phyloP scores from a whole-genome alignment of 2,329 filamentous ascomycete species.

The Aotearoamyces nothofagi region DNA sequence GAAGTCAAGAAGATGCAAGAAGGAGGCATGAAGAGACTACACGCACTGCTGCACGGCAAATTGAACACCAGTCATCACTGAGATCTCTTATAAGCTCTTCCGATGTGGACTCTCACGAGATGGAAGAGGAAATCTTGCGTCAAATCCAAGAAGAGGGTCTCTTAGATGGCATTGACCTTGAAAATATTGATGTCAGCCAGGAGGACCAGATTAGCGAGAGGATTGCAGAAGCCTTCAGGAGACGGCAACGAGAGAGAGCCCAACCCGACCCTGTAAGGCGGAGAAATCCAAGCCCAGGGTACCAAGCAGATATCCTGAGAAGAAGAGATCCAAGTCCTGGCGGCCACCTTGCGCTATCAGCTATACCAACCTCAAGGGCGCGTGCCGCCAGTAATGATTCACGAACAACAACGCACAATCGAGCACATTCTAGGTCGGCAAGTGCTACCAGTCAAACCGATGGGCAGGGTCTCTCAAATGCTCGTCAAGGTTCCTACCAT shows the following conservation, averaged over 20 bases:
- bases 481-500: constrained; percentile 26
- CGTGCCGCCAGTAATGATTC: constrained; percentile 12
- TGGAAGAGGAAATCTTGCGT: constrained; percentile 76
- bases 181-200: constrained; percentile 68
- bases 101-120: constrained; percentile 60
- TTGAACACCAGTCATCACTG: constrained; percentile 84
- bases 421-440: constrained; percentile 29
- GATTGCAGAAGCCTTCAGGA: constrained; percentile 77
- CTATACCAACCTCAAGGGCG: constrained; percentile 13
- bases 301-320: constrained; percentile 10
- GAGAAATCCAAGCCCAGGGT: constrained; percentile 26
- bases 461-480: constrained; percentile 33
- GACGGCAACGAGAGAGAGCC: constrained; percentile 52
- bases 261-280: constrained; percentile 29
- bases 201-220: constrained; percentile 84
- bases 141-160: constrained; percentile 82
- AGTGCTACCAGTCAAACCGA: constrained; percentile 30
- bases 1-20: constrained; percentile 12
- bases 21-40: constrained; percentile 13
- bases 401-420: constrained; percentile 12
- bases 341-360: constrained; percentile 14
- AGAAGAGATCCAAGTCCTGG: constrained; percentile 16
- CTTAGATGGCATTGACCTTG: constrained; percentile 74
- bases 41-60: constrained; percentile 29
- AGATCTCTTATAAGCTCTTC: constrained; percentile 71